Evolutionary conservation across 2,329 filamentous ascomycete genomes (phyloP).

Genomic region (Neophaeococcomyces aloes): DNA sequence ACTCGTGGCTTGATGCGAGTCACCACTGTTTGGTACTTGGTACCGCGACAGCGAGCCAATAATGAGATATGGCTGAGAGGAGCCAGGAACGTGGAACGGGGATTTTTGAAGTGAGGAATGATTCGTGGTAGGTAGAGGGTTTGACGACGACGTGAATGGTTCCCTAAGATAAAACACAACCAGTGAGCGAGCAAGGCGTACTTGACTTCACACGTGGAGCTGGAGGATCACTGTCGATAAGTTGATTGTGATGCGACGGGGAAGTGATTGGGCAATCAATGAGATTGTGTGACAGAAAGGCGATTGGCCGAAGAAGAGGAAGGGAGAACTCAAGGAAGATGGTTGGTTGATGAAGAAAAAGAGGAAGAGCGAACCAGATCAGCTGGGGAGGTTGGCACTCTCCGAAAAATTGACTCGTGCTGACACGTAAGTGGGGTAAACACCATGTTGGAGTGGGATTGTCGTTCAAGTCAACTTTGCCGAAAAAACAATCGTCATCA

Average conservation of each 20-base stretch:
- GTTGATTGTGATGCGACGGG: constrained; percentile 9
- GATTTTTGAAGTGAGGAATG: background rate
- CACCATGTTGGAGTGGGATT: too few relatives aligned
- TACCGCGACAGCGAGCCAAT: constrained; percentile 7
- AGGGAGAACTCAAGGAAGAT: constrained; percentile 16
- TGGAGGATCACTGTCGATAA: constrained; percentile 4
- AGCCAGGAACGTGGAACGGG: constrained; percentile 4
- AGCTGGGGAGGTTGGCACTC: constrained; percentile 9
- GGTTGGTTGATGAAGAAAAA: constrained; percentile 13
- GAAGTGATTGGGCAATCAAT: constrained; percentile 16
- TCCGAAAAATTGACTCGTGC: constrained; percentile 4
- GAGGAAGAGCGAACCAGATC: constrained; percentile 10
- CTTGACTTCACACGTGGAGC: too few relatives aligned
- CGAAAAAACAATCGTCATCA: too few relatives aligned
- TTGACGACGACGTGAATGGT: constrained; percentile 5
- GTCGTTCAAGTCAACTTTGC: too few relatives aligned
- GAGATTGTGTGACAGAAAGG: constrained; percentile 1
- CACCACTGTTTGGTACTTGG: background rate
- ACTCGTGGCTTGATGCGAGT: constrained; percentile 1
- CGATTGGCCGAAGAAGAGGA: constrained; percentile 7
- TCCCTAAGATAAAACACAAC: background rate
- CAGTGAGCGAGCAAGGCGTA: background rate
- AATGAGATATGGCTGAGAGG: background rate
- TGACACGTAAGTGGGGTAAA: too few relatives aligned
- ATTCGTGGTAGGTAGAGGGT: background rate